These are phyloP conservation scores for Tetrapisispora phaffii DNA, from an alignment of 805 yeast species.

Conservation along the genomic window DNA sequence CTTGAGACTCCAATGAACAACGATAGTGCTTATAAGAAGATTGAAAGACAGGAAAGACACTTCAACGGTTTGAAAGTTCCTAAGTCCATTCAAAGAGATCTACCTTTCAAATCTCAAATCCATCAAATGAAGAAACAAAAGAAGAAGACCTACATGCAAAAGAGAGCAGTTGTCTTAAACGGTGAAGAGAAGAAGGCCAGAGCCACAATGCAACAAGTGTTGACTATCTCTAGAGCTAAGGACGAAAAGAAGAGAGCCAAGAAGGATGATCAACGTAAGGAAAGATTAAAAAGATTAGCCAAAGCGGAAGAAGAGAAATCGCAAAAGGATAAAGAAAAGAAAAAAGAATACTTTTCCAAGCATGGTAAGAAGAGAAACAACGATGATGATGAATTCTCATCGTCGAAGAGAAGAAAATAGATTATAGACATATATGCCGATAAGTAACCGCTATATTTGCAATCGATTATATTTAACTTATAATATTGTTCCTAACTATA, in stretches of 20 bases:
- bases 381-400: conserved; percentile 18
- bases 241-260: conserved; percentile 65
- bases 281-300: conserved; percentile 64
- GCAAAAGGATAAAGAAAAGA: conserved; percentile 74
- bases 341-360: conserved; percentile 73
- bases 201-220: conserved; percentile 75
- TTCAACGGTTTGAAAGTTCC: conserved; percentile 89
- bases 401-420: conserved; percentile 10
- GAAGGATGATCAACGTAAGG: conserved; percentile 66
- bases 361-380: conserved; percentile 55
- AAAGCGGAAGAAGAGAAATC: conserved; percentile 57
- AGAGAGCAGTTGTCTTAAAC: conserved; percentile 86
- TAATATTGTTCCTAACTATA: background rate
- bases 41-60: conserved; percentile 74
- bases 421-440: background rate
- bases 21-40: conserved; percentile 49
- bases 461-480: background rate
- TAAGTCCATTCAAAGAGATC: conserved; percentile 55
- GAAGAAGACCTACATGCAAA: conserved; percentile 69
- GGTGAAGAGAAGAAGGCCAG: conserved; percentile 93
- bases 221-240: conserved; percentile 77
- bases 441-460: too few relatives aligned
- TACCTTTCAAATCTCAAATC: conserved; percentile 90
- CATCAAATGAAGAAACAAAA: conserved; percentile 80
- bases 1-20: conserved; percentile 51